phyloP scores from a whole-genome alignment of 1,139 yeast genomes.

The Taphrina wiesneri region DNA sequence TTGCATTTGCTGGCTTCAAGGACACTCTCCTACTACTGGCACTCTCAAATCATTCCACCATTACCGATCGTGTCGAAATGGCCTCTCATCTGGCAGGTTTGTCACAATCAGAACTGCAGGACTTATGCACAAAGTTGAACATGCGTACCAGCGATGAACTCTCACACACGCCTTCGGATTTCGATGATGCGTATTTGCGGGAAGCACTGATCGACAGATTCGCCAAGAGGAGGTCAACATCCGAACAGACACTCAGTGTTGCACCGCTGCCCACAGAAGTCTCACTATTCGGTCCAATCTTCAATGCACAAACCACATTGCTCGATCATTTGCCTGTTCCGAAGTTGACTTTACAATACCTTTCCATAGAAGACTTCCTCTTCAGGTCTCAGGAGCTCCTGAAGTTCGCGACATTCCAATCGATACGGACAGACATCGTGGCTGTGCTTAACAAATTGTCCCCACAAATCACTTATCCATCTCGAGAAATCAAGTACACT shows the following conservation, averaged over 20 bases:
- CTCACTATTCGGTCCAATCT: background rate
- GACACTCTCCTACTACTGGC: conserved; percentile 43
- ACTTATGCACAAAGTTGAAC: background rate
- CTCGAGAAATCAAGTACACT: conserved; percentile 35
- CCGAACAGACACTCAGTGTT: background rate
- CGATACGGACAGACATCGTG: conserved; percentile 43
- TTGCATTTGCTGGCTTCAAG: conserved; percentile 41
- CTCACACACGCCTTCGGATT: conserved; percentile 34
- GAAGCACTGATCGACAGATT: conserved; percentile 40
- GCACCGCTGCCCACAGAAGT: conserved; percentile 5
- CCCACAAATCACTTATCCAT: conserved; percentile 36
- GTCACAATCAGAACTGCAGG: conserved; percentile 40
- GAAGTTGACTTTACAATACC: conserved; percentile 44
- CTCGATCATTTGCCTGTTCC: conserved; percentile 39
- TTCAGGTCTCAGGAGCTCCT: conserved; percentile 42
- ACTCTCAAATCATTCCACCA: conserved; percentile 44
- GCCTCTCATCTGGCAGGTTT: conserved; percentile 43
- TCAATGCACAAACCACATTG: background rate
- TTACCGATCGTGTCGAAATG: conserved; percentile 41
- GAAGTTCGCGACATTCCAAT: conserved; percentile 41
- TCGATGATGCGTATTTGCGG: conserved; percentile 35
- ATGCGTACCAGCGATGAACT: background rate
- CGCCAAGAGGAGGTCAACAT: conserved; percentile 27
- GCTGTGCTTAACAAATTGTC: conserved; percentile 42
- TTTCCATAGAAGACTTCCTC: conserved; percentile 48